Percentiles rank a stretch among this genome's conserved stretches.
Evolutionary conservation across 495 filamentous ascomycete genomes (phyloP).

Genomic region (Aspergillus baeticus): DNA sequence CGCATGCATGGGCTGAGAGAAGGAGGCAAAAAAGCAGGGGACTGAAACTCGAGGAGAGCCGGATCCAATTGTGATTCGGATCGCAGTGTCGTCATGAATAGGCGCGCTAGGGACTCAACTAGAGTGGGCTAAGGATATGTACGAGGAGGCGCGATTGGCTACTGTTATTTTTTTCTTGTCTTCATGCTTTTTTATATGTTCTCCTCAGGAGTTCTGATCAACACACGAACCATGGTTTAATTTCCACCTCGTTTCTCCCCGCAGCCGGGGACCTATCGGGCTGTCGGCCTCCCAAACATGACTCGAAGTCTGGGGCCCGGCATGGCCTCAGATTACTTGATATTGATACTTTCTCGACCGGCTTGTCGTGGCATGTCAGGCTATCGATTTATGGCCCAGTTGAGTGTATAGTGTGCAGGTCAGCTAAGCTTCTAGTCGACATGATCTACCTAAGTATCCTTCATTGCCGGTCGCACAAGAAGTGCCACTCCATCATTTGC

Average conservation of each 20-base stretch:
- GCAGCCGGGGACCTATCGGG: not conserved
- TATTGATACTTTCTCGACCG: too few species aligned
- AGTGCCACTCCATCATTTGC: not conserved
- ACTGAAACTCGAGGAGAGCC: not conserved
- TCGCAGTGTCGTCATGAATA: conserved; percentile 7
- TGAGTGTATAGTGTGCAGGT: too few species aligned
- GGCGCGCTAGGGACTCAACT: not conserved
- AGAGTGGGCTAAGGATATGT: not conserved
- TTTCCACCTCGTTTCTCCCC: not conserved
- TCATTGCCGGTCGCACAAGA: not conserved
- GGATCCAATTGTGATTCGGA: not conserved
- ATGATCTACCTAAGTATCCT: not conserved
- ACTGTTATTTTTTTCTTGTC: not conserved
- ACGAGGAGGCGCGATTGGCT: not conserved
- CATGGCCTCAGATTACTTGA: too few species aligned
- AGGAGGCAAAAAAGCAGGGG: conserved; percentile 3
- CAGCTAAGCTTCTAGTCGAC: too few species aligned
- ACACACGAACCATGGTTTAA: conserved; percentile 10
- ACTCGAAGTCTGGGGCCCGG: not conserved
- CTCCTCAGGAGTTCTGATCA: conserved; percentile 7
- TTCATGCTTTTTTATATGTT: not conserved
- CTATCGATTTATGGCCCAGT: too few species aligned
- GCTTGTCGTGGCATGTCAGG: too few species aligned
- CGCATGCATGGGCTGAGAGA: conserved; percentile 4
- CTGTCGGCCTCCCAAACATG: not conserved